These are phyloP conservation scores for Dalbergia cultrata DNA, from an alignment of 306 rosid genomes.

Conservation along the genomic window DNA sequence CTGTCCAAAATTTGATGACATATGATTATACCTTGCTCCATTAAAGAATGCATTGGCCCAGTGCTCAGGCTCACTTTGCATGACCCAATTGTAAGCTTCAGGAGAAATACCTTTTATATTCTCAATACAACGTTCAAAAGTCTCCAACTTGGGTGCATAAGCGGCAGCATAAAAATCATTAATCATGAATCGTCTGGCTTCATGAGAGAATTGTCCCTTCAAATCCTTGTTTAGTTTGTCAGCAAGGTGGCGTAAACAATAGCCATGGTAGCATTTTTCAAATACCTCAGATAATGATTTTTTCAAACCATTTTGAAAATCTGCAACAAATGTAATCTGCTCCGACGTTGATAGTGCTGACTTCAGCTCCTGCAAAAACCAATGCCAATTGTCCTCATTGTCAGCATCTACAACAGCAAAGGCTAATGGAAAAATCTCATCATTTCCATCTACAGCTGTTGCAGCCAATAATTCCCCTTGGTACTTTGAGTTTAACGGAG, in stretches of 20 bases:
- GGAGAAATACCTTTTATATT: slow-evolving; percentile 91
- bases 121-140: slow-evolving; percentile 70
- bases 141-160: slow-evolving; percentile 74
- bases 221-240: slow-evolving; percentile 90
- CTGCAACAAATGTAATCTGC: slow-evolving; percentile 85
- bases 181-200: slow-evolving; percentile 94
- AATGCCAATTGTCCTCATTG: slow-evolving; percentile 87
- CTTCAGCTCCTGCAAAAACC: slow-evolving; percentile 88
- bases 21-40: slow-evolving; percentile 86
- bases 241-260: slow-evolving; percentile 89
- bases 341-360: slow-evolving; percentile 64
- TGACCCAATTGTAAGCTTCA: slow-evolving; percentile 90
- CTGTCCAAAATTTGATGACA: slow-evolving; percentile 84
- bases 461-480: slow-evolving; percentile 89
- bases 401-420: slow-evolving; percentile 92
- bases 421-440: slow-evolving; percentile 86
- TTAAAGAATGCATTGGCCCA: slow-evolving; percentile 89
- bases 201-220: slow-evolving; percentile 96
- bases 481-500: slow-evolving; percentile 88
- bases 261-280: slow-evolving; percentile 78
- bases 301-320: slow-evolving; percentile 77
- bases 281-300: slow-evolving; percentile 73
- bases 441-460: slow-evolving; percentile 86
- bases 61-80: slow-evolving; percentile 82
- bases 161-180: slow-evolving; percentile 93